These are phyloP conservation scores for Talaromyces rugulosus DNA, from an alignment of 2,329 filamentous ascomycete species.

Conservation along the genomic window DNA sequence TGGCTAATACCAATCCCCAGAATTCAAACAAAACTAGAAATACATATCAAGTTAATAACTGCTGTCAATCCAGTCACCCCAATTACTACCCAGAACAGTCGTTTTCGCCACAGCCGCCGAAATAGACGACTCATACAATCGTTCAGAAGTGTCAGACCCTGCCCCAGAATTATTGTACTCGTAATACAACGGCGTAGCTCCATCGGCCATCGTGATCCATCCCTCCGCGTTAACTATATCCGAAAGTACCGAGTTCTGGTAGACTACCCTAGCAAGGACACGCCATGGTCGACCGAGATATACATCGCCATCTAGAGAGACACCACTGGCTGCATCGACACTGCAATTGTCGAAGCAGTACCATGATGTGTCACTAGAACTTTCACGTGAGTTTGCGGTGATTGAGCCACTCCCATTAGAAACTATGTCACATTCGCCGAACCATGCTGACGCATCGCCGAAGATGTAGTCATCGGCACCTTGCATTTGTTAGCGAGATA, in stretches of 20 bases:
- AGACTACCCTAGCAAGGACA: neutral
- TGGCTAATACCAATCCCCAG: too few relatives aligned
- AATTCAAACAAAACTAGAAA: too few relatives aligned
- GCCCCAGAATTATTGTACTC: neutral
- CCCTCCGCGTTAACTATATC: neutral
- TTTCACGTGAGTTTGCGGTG: neutral
- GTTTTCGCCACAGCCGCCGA: neutral
- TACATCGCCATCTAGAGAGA: neutral
- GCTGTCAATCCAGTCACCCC: neutral
- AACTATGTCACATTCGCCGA: neutral
- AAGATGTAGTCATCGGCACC: neutral
- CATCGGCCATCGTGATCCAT: neutral
- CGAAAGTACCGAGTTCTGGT: neutral
- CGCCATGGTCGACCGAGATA: neutral
- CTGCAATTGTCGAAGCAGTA: neutral
- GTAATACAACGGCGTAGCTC: neutral
- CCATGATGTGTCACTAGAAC: neutral
- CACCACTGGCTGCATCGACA: neutral
- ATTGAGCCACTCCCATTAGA: neutral
- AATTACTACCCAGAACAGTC: neutral
- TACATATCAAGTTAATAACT: neutral
- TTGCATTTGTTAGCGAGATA: neutral
- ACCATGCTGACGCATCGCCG: neutral
- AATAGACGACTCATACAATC: neutral
- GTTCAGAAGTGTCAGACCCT: neutral